phyloP scores from a whole-genome alignment of 2,329 filamentous ascomycete species.

The Pseudomassariella vexata region DNA sequence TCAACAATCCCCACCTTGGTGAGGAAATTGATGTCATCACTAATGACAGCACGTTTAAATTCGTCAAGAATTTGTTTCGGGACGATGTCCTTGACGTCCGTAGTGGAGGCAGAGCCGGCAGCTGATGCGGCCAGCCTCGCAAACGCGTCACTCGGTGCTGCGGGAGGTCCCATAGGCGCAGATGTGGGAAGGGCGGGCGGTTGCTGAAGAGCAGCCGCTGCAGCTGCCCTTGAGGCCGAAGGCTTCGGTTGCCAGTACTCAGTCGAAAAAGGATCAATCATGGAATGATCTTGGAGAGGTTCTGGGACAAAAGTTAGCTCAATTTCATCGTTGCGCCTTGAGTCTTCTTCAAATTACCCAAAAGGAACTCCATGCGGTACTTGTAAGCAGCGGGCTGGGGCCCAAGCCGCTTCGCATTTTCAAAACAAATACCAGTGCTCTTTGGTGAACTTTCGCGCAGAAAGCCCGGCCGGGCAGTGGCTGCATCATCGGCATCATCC shows the following conservation, averaged over 20 bases:
- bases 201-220: too few relatives aligned
- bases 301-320: too few relatives aligned
- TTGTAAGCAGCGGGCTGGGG: conserved; percentile 45
- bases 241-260: conserved; percentile 63
- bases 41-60: conserved; percentile 66
- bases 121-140: conserved; percentile 8
- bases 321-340: too few relatives aligned
- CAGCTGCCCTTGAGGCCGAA: background rate
- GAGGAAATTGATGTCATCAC: conserved; percentile 51
- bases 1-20: conserved; percentile 72
- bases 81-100: conserved; percentile 33
- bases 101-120: conserved; percentile 1
- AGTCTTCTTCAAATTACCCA: conserved; percentile 56
- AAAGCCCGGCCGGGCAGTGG: conserved; percentile 31
- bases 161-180: conserved; percentile 19
- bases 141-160: too few relatives aligned
- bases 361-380: conserved; percentile 70
- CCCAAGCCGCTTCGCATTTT: conserved; percentile 47
- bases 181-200: too few relatives aligned
- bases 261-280: conserved; percentile 80
- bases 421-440: conserved; percentile 80
- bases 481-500: conserved; percentile 72
- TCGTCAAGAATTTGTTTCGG: conserved; percentile 53
- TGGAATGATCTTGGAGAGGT: conserved; percentile 39
- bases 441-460: conserved; percentile 65